Percentiles rank a stretch among this genome's conserved stretches.
These are phyloP conservation scores for Trichoderma koningii DNA, from an alignment of 2,329 filamentous ascomycete genomes.

Conservation along the genomic window DNA sequence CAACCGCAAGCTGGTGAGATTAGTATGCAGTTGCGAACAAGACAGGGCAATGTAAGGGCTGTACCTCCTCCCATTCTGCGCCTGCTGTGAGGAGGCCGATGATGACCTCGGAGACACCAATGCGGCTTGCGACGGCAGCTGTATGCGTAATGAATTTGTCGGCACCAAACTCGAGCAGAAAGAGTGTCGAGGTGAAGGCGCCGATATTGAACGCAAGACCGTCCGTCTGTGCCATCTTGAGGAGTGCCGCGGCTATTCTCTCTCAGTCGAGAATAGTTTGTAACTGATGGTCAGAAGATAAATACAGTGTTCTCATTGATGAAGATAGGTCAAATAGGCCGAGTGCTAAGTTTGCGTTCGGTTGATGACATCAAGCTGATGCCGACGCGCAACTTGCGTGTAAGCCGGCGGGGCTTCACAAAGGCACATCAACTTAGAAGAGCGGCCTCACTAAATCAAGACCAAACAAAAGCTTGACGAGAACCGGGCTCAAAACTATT, in stretches of 20 bases:
- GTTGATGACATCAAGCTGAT: not conserved
- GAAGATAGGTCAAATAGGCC: no score
- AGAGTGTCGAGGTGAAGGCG: not conserved
- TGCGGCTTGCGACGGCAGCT: slow-evolving; percentile 7
- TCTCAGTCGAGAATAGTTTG: no score
- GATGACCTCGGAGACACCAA: slow-evolving; percentile 49
- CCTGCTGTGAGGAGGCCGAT: slow-evolving; percentile 56
- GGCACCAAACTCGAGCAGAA: not conserved
- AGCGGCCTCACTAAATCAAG: no score
- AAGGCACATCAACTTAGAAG: no score
- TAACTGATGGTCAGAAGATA: no score
- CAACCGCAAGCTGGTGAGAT: slow-evolving; percentile 45
- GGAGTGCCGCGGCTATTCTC: not conserved
- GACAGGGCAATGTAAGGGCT: not conserved
- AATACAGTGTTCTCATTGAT: no score
- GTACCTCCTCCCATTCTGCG: slow-evolving; percentile 58
- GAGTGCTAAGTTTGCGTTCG: not conserved
- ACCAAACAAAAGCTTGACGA: no score
- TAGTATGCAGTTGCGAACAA: not conserved
- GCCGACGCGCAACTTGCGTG: not conserved
- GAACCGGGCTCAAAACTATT: no score
- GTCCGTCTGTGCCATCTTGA: not conserved
- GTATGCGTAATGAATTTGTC: slow-evolving; percentile 14
- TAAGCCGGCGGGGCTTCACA: not conserved
- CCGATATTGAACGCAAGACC: slow-evolving; percentile 2